phyloP scores from a whole-genome alignment of 2,329 filamentous ascomycete species.

The Fusarium sp. region DNA sequence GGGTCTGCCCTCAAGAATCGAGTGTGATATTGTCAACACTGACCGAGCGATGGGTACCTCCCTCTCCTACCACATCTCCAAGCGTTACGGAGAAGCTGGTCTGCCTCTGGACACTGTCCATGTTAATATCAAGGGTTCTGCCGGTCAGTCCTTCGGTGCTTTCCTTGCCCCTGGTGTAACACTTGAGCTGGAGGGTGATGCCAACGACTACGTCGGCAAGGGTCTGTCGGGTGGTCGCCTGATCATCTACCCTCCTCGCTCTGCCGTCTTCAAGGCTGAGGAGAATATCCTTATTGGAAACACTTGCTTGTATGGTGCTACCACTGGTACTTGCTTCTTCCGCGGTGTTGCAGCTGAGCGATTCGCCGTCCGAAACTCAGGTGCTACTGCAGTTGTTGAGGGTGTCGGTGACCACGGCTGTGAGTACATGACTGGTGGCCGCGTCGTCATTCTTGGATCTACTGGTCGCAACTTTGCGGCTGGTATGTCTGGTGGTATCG shows the following conservation, averaged over 20 bases:
- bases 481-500: conserved; percentile 98
- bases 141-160: conserved; percentile 95
- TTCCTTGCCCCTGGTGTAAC: conserved; percentile 95
- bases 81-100: conserved; percentile 89
- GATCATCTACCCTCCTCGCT: conserved; percentile 92
- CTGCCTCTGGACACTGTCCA: conserved; percentile 94
- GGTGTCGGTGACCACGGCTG: conserved; percentile 96
- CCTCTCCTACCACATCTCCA: conserved; percentile 95
- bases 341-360: conserved; percentile 95
- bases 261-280: conserved; percentile 93
- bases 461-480: conserved; percentile 98
- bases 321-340: conserved; percentile 93
- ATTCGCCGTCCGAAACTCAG: conserved; percentile 96
- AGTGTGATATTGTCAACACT: conserved; percentile 96
- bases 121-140: conserved; percentile 95
- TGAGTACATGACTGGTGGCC: conserved; percentile 99
- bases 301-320: conserved; percentile 94
- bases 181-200: conserved; percentile 92
- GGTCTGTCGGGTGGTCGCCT: conserved; percentile 92
- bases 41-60: conserved; percentile 94
- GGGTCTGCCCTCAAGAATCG: conserved; percentile 90
- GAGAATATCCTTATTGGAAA: conserved; percentile 96
- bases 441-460: conserved; percentile 85
- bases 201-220: conserved; percentile 98
- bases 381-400: conserved; percentile 95